Conservation (phyloP, 2,329 filamentous ascomycete species). For the Fusarium subtropicale region DNA sequence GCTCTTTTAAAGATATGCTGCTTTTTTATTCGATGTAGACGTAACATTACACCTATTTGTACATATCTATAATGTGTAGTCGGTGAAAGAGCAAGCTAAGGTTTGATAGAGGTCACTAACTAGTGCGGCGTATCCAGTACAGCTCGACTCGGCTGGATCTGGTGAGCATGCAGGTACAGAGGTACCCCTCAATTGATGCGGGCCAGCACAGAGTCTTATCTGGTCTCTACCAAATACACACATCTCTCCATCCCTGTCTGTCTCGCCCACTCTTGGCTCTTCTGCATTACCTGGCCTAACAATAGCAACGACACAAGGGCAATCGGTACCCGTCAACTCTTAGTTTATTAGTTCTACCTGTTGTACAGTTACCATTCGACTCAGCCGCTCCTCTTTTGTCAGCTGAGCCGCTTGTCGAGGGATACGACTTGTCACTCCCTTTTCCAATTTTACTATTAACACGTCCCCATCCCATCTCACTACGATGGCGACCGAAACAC, state of each 20-base stretch:
- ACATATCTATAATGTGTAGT: neutral
- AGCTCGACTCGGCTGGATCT: neutral
- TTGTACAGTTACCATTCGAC: slow-evolving; percentile 11
- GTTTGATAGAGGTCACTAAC: slow-evolving; percentile 12
- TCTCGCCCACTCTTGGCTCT: slow-evolving; percentile 22
- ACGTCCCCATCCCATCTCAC: slow-evolving; percentile 17
- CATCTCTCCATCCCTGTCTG: neutral
- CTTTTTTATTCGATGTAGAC: neutral
- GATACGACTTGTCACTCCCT: slow-evolving; percentile 21
- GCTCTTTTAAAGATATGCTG: neutral
- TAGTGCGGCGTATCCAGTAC: slow-evolving; percentile 21
- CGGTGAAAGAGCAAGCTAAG: slow-evolving; percentile 3
- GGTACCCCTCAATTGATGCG: slow-evolving; percentile 22
- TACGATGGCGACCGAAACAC: slow-evolving; percentile 25
- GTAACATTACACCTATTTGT: neutral
- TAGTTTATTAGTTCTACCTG: neutral
- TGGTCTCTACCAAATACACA: neutral
- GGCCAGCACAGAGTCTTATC: slow-evolving; percentile 6
- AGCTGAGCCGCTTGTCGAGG: slow-evolving; percentile 29
- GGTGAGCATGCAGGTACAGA: slow-evolving; percentile 11
- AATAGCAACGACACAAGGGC: slow-evolving; percentile 20
- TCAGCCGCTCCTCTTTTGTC: slow-evolving; percentile 28
- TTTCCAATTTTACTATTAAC: slow-evolving; percentile 22
- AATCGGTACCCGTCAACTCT: neutral
- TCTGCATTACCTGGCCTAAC: slow-evolving; percentile 30